These are phyloP conservation scores for Barbarea vulgaris DNA, from an alignment of 345 rosid species.

Conservation along the genomic window DNA sequence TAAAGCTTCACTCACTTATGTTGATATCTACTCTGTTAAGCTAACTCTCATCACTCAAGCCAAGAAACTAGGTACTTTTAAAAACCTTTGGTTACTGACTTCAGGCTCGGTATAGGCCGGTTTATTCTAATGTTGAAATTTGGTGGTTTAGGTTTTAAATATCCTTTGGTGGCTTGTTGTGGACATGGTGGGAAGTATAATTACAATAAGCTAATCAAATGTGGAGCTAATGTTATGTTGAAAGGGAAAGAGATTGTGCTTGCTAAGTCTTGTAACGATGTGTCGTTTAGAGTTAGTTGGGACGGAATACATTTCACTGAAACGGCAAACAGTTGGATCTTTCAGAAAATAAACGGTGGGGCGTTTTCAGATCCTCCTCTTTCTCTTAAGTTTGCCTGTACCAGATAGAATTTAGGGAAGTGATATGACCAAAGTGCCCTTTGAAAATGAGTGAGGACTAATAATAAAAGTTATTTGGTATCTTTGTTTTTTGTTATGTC, in stretches of 20 bases:
- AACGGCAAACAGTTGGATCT: slow-evolving; percentile 67
- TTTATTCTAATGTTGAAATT: background rate
- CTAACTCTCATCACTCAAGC: slow-evolving; percentile 56
- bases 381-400: slow-evolving; percentile 54
- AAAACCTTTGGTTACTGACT: background rate
- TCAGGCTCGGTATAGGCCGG: background rate
- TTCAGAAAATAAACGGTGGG: slow-evolving; percentile 47
- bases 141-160: slow-evolving; percentile 46
- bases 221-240: slow-evolving; percentile 51
- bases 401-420: background rate
- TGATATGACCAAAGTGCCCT: slow-evolving; percentile 4
- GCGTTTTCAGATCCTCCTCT: slow-evolving; percentile 56
- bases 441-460: background rate
- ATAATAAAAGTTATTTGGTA: background rate
- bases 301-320: slow-evolving; percentile 78
- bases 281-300: slow-evolving; percentile 55
- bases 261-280: slow-evolving; percentile 57
- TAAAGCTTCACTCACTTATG: slow-evolving; percentile 58
- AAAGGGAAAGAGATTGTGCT: slow-evolving; percentile 52
- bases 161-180: slow-evolving; percentile 63
- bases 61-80: slow-evolving; percentile 47
- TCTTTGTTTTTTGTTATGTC: background rate
- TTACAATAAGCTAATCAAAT: slow-evolving; percentile 46
- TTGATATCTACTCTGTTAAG: slow-evolving; percentile 64
- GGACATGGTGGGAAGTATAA: slow-evolving; percentile 80